Base-by-base conservation (phyloP, 140 eudicot genomes). In the Erigeron philadelphicus region DNA sequence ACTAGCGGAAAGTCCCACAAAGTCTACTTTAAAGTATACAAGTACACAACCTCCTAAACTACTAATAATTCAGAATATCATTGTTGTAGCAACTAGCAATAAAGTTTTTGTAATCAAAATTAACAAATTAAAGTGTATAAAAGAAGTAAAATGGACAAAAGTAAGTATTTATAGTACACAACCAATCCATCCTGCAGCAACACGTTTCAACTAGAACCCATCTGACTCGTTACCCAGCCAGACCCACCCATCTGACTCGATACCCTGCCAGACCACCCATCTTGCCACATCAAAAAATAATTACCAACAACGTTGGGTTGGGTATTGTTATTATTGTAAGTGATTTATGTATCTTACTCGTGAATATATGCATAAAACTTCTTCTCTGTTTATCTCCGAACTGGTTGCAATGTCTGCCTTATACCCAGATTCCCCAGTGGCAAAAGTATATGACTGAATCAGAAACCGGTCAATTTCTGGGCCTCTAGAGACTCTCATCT, bases 401-500 rank as follows among this genome's bases (percentile, higher is more conserved):
- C 78, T 85, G 45, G 81, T 67, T 47, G 81, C 43, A 44, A 81
- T 70, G 16, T 90, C 95, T 12, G 80, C 66, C 79, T 77, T 87
- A 17, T 68, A 68, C 66, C 84, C 84, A 19, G 87, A 76, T 48
- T 87, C 92, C 38, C 78, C 81, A 56, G 77, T 74, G 7, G 79
- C 75, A 13, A 78, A 54, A 54, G 54, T 54, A 17, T 68, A 54
- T 1, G 64, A 54, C 13, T 68, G 64, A 3, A 41, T 41, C 64
- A 68, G 44, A 43, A 64, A 62, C 0, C 67, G 67, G 13, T 62
- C 67, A 61, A 86, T 81, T 81, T 91, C 89, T 42, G 80, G 72
- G 0, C 83, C 87, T 63, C 89, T 77, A 7, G 95, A 88, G 53
- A 75, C 49, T 42, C 78, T 72, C 69, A 91, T 91, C 74, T 82